Conservation (phyloP, 139 green algal genomes). For the Coelastrella sp. region DNA sequence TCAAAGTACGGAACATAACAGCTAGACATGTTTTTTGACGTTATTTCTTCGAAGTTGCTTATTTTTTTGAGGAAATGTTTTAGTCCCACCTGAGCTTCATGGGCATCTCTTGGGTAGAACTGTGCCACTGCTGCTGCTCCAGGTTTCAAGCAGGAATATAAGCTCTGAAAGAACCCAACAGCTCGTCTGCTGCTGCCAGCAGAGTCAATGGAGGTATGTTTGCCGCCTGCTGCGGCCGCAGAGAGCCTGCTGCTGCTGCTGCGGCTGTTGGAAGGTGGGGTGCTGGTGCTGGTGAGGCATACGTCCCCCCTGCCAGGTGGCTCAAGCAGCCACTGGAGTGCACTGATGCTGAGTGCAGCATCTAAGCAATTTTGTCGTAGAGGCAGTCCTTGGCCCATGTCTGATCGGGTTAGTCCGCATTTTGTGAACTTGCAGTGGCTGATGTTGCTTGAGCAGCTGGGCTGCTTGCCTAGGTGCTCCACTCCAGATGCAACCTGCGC, state of each 20-base stretch:
- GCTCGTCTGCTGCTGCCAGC: not conserved
- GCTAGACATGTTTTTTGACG: no score
- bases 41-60: no score
- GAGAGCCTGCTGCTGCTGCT: not conserved
- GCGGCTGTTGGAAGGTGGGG: not conserved
- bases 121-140: conserved; percentile 4
- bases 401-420: not conserved
- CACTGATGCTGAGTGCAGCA: conserved; percentile 33
- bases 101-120: conserved; percentile 24
- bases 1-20: no score
- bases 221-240: not conserved
- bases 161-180: not conserved
- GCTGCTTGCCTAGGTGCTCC: not conserved
- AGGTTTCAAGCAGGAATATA: not conserved
- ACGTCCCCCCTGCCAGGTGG: not conserved
- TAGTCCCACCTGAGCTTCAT: not conserved
- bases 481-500: no score
- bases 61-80: not conserved
- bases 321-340: conserved; percentile 23
- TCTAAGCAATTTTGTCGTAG: conserved; percentile 2
- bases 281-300: not conserved
- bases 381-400: conserved; percentile 32
- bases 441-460: not conserved
- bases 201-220: not conserved
- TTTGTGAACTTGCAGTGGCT: not conserved